Evolutionary conservation across 495 filamentous ascomycete genomes (phyloP), one percentile per base, ranked within the genome.

Genomic region (Hypoxylon cercidicola): DNA sequence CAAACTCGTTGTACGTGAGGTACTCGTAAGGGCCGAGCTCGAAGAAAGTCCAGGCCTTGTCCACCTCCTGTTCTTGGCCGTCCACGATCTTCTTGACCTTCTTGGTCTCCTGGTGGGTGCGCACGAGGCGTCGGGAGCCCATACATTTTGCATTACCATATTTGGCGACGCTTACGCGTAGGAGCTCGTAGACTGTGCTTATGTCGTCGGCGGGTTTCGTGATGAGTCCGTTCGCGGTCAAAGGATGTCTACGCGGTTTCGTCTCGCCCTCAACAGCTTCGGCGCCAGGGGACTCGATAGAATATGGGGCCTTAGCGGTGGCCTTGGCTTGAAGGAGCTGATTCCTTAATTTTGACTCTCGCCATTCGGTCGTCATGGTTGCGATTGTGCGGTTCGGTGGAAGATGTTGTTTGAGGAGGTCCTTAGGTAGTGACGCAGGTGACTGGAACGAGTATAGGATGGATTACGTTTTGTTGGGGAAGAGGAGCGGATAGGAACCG

Each of bases 11-110:
- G 80, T 95, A 99, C 71, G 85, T 90, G 73, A 90, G 85, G 81
- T 90, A 99, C 59, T 86, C 85, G 81, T 97, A 99, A 60, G 79
- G 85, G 72, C 91, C 91, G 74, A 96, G 87, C 80, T 99, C 95
- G 76, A 93, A 97, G 79, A 91, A 99, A 48, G 88, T 90, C 95
- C 95, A 99, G 62, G 91, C 84, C 88, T 99, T 99, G 73, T 97
- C 90, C 19, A 97, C 88, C 80, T 97, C 89, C 69, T 84, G 76
- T 78, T 97, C 91, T 68, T 90, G 85, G 40, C 95, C 95, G 75
- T 99, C 93, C 15, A 98, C 84, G 59, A 93, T 82, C 84, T 96
- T 99, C 89, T 96, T 97, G 71, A 99, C 79, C 85, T 95, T 97
- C 84, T 97, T 98, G 65, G 87, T 91, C 80, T 99, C 95, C 54